These are phyloP conservation scores for Coniochaeta sp. DNA, from an alignment of 2,329 filamentous ascomycete genomes.

Conservation along the genomic window DNA sequence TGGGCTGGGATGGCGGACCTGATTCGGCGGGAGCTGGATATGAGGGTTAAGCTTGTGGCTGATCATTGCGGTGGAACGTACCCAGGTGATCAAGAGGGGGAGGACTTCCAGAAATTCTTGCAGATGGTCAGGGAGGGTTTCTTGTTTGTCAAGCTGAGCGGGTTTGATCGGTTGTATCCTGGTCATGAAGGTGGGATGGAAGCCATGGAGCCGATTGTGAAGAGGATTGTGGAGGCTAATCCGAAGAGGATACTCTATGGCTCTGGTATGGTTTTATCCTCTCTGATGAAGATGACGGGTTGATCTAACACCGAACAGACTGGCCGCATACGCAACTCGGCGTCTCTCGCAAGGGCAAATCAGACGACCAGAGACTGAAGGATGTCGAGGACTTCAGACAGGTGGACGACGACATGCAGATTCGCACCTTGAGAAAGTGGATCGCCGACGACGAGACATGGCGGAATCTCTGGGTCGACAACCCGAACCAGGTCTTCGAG, in stretches of 20 bases:
- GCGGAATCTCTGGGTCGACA: conserved; percentile 15
- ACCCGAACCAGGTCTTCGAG: conserved; percentile 12
- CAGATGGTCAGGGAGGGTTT: conserved; percentile 13
- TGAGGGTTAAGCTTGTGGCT: conserved; percentile 15
- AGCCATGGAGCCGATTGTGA: conserved; percentile 11
- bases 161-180: conserved; percentile 16
- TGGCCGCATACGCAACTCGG: conserved; percentile 17
- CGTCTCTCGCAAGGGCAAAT: conserved; percentile 12
- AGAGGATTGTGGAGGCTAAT: conserved; percentile 11
- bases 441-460: conserved; percentile 13
- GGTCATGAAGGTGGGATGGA: conserved; percentile 11
- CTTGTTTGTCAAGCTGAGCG: conserved; percentile 16
- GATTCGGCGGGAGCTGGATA: conserved; percentile 14
- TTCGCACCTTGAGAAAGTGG: conserved; percentile 14
- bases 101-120: conserved; percentile 13
- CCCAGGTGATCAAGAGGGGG: conserved; percentile 13
- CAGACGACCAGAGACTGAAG: conserved; percentile 12
- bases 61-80: conserved; percentile 17
- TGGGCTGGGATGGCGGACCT: conserved; percentile 15
- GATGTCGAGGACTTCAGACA: conserved; percentile 14
- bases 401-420: conserved; percentile 12
- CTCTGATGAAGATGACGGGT: neutral
- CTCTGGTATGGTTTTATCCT: conserved; percentile 4
- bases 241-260: conserved; percentile 15
- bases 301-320: conserved; percentile 4